These are phyloP conservation scores for Cladobotryum mycophilum DNA, from an alignment of 2,329 filamentous ascomycete species.

Conservation along the genomic window DNA sequence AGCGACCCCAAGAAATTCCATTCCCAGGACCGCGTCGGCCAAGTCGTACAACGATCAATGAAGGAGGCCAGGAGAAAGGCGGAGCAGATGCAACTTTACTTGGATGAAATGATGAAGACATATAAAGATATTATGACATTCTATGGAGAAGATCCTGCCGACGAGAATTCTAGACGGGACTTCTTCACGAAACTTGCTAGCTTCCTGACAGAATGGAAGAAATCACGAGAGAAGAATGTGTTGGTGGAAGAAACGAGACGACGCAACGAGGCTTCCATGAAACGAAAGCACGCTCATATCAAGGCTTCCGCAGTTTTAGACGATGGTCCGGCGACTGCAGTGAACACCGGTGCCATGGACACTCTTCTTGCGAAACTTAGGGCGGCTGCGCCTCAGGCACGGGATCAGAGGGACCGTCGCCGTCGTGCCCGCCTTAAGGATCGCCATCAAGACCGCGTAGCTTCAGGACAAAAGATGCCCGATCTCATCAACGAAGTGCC, in stretches of 20 bases:
- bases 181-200: slow-evolving; percentile 92
- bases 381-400: slow-evolving; percentile 81
- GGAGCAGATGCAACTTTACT: slow-evolving; percentile 87
- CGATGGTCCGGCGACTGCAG: slow-evolving; percentile 56
- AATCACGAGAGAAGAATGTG: slow-evolving; percentile 88
- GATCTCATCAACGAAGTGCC: slow-evolving; percentile 56
- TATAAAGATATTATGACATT: slow-evolving; percentile 96
- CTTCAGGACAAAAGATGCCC: slow-evolving; percentile 79
- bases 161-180: slow-evolving; percentile 88
- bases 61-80: slow-evolving; percentile 94
- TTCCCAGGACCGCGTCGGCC: slow-evolving; percentile 87
- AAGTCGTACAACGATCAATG: slow-evolving; percentile 88
- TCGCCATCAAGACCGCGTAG: slow-evolving; percentile 80
- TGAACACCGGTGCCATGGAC: slow-evolving; percentile 88
- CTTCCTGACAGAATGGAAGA: slow-evolving; percentile 94
- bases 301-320: slow-evolving; percentile 42
- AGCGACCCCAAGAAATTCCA: slow-evolving; percentile 98
- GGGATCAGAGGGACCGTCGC: slow-evolving; percentile 83
- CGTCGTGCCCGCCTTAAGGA: slow-evolving; percentile 85
- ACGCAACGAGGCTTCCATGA: slow-evolving; percentile 86
- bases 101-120: slow-evolving; percentile 85
- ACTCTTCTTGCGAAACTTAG: slow-evolving; percentile 89
- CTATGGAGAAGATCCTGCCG: slow-evolving; percentile 87
- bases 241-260: slow-evolving; percentile 72
- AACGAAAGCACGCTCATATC: slow-evolving; percentile 73